These are phyloP conservation scores for Macadamia integrifolia DNA, from an alignment of 164 flowering plant species.

Conservation along the genomic window DNA sequence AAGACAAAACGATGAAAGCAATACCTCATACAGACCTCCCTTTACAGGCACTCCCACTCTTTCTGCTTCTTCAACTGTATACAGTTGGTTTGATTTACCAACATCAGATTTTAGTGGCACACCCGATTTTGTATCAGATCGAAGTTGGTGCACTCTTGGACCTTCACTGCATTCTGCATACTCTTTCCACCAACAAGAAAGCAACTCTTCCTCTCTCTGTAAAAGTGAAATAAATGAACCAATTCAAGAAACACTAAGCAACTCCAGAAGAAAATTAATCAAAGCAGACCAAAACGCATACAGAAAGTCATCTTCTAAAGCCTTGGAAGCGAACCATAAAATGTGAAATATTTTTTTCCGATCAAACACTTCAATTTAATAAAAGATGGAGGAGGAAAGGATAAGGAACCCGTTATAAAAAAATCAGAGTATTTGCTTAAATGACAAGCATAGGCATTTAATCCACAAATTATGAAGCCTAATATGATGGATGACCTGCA, in stretches of 20 bases:
- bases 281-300: background rate
- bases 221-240: conserved; percentile 2
- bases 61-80: conserved; percentile 60
- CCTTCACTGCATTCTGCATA: conserved; percentile 98
- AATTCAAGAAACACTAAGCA: background rate
- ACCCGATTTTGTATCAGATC: conserved; percentile 27
- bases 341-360: background rate
- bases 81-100: conserved; percentile 27
- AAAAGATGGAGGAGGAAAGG: background rate
- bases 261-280: background rate
- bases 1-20: background rate
- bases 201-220: conserved; percentile 90
- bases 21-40: conserved; percentile 96
- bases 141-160: conserved; percentile 36
- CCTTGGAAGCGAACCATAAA: background rate
- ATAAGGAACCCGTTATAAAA: background rate
- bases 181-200: conserved; percentile 94
- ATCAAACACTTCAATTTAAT: background rate
- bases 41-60: conserved; percentile 99
- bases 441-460: background rate
- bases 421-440: background rate
- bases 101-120: conserved; percentile 20
- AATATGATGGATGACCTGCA: conserved; percentile 54
- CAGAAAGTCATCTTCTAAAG: background rate
- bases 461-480: background rate